A percentile compares a stretch with the other conserved stretches of the same genome.
These are phyloP conservation scores for Kodamaea jinghongensis DNA, from an alignment of 805 yeast genomes.

Conservation along the genomic window DNA sequence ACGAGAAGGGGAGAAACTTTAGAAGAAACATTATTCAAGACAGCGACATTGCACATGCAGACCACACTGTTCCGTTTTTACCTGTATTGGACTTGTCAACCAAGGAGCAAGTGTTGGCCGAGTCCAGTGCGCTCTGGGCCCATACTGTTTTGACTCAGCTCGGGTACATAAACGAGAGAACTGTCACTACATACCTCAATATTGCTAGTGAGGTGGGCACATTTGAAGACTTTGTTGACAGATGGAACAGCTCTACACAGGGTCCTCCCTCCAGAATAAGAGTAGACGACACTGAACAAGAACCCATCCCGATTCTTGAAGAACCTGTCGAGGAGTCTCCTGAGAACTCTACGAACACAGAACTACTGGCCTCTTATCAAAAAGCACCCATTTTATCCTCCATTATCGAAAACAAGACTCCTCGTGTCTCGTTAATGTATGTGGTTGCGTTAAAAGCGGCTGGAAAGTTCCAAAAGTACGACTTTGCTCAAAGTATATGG, in stretches of 20 bases:
- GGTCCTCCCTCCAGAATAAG: too few species aligned
- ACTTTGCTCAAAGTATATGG: constrained; percentile 70
- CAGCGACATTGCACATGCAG: constrained; percentile 29
- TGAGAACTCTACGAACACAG: background rate
- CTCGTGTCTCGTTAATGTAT: constrained; percentile 48
- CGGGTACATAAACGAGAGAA: constrained; percentile 36
- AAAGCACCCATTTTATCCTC: constrained; percentile 21
- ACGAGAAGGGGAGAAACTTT: constrained; percentile 45
- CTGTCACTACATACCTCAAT: constrained; percentile 52
- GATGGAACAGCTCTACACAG: constrained; percentile 15
- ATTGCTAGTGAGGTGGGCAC: constrained; percentile 39
- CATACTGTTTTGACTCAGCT: constrained; percentile 48
- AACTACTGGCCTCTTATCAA: constrained; percentile 10
- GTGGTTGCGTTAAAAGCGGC: constrained; percentile 67
- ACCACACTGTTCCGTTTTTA: constrained; percentile 60
- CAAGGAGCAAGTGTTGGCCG: constrained; percentile 53
- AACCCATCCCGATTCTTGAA: background rate
- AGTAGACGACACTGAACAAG: constrained; percentile 24
- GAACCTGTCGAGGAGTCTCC: background rate
- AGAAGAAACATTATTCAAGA: constrained; percentile 46
- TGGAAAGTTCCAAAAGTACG: constrained; percentile 48
- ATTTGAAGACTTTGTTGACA: constrained; percentile 31
- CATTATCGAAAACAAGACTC: constrained; percentile 10
- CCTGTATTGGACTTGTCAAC: constrained; percentile 49
- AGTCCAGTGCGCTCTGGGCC: constrained; percentile 75